phyloP scores from a whole-genome alignment of 2,329 filamentous ascomycete genomes.

The Apiospora malaysiana region DNA sequence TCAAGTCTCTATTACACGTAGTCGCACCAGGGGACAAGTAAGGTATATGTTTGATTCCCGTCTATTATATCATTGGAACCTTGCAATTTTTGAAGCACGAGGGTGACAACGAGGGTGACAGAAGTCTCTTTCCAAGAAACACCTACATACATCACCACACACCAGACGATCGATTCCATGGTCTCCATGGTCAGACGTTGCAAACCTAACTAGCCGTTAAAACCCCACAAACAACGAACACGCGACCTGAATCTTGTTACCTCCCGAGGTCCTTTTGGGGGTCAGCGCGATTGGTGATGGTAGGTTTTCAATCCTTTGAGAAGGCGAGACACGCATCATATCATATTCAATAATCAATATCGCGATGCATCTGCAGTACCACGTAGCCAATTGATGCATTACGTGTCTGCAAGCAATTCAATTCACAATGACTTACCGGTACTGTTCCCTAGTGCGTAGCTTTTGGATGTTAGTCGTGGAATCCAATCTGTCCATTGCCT shows the following conservation, averaged over 20 bases:
- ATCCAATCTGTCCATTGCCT: background rate
- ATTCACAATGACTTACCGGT: background rate
- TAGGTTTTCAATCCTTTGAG: background rate
- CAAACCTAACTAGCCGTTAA: slow-evolving; percentile 15
- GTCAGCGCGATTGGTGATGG: background rate
- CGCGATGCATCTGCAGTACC: background rate
- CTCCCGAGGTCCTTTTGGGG: background rate
- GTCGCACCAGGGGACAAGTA: background rate
- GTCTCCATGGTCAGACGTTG: slow-evolving; percentile 12
- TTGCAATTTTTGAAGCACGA: slow-evolving; percentile 15
- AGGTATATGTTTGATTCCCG: background rate
- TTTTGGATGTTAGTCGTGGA: background rate
- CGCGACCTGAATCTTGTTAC: slow-evolving; percentile 1
- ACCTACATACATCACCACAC: background rate
- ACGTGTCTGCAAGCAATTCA: background rate
- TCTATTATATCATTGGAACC: background rate
- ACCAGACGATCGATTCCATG: background rate
- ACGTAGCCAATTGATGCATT: background rate
- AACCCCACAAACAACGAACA: slow-evolving; percentile 15
- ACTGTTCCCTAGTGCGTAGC: background rate
- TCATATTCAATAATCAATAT: background rate
- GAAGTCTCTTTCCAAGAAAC: background rate
- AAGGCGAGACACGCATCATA: background rate
- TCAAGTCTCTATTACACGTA: background rate
- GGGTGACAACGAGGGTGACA: slow-evolving; percentile 14